Evolutionary conservation across 805 yeast genomes (phyloP).

Genomic region (Yamadazyma olivae): DNA sequence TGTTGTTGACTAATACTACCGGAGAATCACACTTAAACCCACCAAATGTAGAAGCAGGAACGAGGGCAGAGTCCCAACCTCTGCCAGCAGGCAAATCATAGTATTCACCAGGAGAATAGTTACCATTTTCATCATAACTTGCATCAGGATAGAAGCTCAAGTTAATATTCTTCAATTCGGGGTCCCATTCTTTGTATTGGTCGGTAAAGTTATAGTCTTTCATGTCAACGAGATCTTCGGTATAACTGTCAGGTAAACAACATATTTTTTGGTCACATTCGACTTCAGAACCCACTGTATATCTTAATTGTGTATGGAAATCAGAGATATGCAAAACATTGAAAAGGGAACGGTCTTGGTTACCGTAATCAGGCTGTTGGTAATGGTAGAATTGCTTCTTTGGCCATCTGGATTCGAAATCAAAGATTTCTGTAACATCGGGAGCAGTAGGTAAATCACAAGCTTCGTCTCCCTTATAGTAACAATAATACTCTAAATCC

Average conservation of each 20-base stretch:
- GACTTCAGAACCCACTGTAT: conserved; percentile 52
- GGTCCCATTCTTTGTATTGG: conserved; percentile 16
- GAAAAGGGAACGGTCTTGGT: conserved; percentile 34
- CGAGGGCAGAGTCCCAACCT: conserved; percentile 15
- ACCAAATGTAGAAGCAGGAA: conserved; percentile 63
- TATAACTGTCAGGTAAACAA: conserved; percentile 51
- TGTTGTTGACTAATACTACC: conserved; percentile 56
- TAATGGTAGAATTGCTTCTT: conserved; percentile 20
- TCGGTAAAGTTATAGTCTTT: conserved; percentile 27
- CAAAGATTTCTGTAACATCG: conserved; percentile 31
- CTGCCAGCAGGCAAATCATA: conserved; percentile 23
- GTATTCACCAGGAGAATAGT: conserved; percentile 28
- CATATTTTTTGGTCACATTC: conserved; percentile 56
- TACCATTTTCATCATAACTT: conserved; percentile 20
- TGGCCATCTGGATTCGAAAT: conserved; percentile 34
- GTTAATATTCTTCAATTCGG: conserved; percentile 3
- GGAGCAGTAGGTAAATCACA: conserved; percentile 57
- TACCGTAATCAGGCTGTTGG: neutral
- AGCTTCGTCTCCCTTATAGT: conserved; percentile 32
- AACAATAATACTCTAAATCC: conserved; percentile 52
- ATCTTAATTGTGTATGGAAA: conserved; percentile 58
- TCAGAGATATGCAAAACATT: conserved; percentile 66
- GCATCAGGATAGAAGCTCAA: conserved; percentile 21
- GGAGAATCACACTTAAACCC: conserved; percentile 66
- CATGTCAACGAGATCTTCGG: conserved; percentile 20